Percentiles rank a stretch among this genome's conserved stretches.
Evolutionary conservation across 306 rosid genomes (phyloP).

Genomic region (Urtica urens): DNA sequence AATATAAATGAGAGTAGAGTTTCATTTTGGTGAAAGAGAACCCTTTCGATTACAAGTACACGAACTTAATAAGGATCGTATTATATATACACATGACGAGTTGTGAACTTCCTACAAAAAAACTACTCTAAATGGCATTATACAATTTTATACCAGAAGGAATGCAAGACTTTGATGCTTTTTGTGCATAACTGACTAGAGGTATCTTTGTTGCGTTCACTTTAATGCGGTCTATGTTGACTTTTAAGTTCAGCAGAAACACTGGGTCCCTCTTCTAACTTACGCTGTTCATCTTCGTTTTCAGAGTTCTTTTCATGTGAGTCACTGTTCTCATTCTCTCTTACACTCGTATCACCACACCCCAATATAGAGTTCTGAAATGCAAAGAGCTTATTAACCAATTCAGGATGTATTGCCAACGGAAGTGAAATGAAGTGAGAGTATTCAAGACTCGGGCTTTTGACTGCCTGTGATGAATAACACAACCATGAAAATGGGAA

Average conservation of each 20-base stretch:
- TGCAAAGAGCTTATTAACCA: slow-evolving; percentile 59
- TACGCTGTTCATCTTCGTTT: slow-evolving; percentile 33
- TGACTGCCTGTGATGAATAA: slow-evolving; percentile 39
- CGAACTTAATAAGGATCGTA: too few species aligned
- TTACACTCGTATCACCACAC: slow-evolving; percentile 22
- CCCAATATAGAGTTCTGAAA: slow-evolving; percentile 67
- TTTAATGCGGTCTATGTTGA: slow-evolving; percentile 31
- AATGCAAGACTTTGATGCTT: slow-evolving; percentile 37
- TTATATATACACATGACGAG: too few species aligned
- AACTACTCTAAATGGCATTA: too few species aligned
- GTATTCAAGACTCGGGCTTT: slow-evolving; percentile 67
- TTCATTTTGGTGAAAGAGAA: too few species aligned
- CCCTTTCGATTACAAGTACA: too few species aligned
- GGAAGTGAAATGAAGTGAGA: slow-evolving; percentile 94
- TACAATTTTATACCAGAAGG: slow-evolving; percentile 54
- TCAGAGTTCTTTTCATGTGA: slow-evolving; percentile 35
- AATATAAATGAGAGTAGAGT: too few species aligned
- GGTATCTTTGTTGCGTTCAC: slow-evolving; percentile 48
- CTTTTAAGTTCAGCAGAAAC: slow-evolving; percentile 50
- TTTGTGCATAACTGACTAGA: slow-evolving; percentile 52
- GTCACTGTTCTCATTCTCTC: slow-evolving; percentile 31
- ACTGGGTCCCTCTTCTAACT: slow-evolving; percentile 35
- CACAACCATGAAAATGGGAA: neutral
- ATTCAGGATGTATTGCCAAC: slow-evolving; percentile 81
- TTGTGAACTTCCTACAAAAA: too few species aligned